These are phyloP conservation scores for Aspergillus piperis DNA, from an alignment of 2,329 filamentous ascomycete species.

Conservation along the genomic window DNA sequence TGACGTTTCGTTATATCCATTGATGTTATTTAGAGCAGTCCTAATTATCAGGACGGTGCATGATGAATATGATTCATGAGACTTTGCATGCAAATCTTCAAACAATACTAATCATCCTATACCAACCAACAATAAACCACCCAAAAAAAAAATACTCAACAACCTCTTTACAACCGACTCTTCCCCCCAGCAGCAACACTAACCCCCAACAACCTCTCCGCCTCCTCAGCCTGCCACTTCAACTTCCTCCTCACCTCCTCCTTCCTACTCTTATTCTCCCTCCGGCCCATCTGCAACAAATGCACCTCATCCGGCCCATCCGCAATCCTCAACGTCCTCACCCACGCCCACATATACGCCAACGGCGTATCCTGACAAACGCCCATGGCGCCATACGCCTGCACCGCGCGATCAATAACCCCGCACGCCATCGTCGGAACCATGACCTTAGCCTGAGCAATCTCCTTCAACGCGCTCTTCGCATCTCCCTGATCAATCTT, in stretches of 20 bases:
- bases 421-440: slow-evolving; percentile 78
- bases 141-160: no score
- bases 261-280: slow-evolving; percentile 56
- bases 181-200: slow-evolving; percentile 33
- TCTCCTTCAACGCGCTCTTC: slow-evolving; percentile 88
- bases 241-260: slow-evolving; percentile 46
- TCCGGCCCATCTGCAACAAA: slow-evolving; percentile 58
- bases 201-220: slow-evolving; percentile 39
- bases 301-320: slow-evolving; percentile 98
- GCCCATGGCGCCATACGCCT: slow-evolving; percentile 87
- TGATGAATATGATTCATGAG: slow-evolving; percentile 5
- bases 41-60: background rate
- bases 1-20: slow-evolving; percentile 2
- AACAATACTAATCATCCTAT: background rate
- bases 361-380: slow-evolving; percentile 93
- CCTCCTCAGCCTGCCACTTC: slow-evolving; percentile 44
- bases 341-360: slow-evolving; percentile 76
- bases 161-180: slow-evolving; percentile 34
- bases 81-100: slow-evolving; percentile 4
- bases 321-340: slow-evolving; percentile 79
- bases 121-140: no score
- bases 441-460: slow-evolving; percentile 91
- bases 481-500: slow-evolving; percentile 89
- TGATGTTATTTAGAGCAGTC: background rate
- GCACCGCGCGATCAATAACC: slow-evolving; percentile 91